These are phyloP conservation scores for Chalara sp. DNA, from an alignment of 2,329 filamentous ascomycete genomes.

Conservation along the genomic window DNA sequence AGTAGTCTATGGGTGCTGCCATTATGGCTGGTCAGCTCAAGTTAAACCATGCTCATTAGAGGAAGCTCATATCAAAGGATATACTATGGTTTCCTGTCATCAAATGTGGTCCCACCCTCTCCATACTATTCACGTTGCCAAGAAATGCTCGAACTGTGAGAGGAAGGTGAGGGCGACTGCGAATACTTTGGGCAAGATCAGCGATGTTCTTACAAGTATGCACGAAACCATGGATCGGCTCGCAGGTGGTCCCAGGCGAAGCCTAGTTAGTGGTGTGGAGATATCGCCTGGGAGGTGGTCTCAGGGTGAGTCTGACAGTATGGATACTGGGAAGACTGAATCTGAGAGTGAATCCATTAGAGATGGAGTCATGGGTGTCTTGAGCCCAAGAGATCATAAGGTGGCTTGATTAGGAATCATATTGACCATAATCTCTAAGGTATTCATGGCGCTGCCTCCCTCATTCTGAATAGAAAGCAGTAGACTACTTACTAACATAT, in stretches of 20 bases:
- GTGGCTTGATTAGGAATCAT: no score
- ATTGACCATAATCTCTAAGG: no score
- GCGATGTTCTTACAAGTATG: not conserved
- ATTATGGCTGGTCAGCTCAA: not conserved
- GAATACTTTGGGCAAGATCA: not conserved
- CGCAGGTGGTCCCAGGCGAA: not conserved
- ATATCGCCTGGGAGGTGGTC: not conserved
- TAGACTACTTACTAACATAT: no score
- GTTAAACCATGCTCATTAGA: not conserved
- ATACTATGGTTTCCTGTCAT: not conserved
- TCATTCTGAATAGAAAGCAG: no score
- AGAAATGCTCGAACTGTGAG: not conserved
- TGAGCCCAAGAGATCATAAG: no score
- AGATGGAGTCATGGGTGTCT: no score
- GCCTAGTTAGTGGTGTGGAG: not conserved
- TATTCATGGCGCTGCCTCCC: no score
- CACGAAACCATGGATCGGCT: not conserved
- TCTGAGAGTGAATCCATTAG: no score
- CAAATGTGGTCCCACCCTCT: not conserved
- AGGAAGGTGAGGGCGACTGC: not conserved
- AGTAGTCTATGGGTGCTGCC: not conserved
- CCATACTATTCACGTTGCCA: not conserved
- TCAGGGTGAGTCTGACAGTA: no score
- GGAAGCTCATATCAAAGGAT: not conserved
- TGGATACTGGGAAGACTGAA: no score